These are phyloP conservation scores for Claviceps sp. DNA, from an alignment of 2,329 filamentous ascomycete species.

Conservation along the genomic window DNA sequence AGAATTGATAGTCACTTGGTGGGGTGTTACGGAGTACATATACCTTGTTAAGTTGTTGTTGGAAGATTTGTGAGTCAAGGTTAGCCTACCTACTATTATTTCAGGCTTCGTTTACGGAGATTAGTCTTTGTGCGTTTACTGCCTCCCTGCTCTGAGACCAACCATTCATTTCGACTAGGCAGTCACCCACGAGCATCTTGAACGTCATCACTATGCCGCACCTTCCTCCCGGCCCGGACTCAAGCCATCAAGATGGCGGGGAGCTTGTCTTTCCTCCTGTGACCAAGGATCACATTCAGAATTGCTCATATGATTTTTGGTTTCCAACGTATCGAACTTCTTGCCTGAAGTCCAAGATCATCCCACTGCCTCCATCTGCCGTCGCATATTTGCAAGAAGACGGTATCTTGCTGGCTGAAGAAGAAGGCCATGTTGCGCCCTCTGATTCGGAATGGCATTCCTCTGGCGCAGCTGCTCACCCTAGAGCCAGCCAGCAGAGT, in stretches of 20 bases:
- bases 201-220: conserved; percentile 20
- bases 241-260: conserved; percentile 8
- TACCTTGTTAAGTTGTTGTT: background rate
- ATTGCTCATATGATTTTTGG: conserved; percentile 92
- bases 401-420: conserved; percentile 75
- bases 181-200: background rate
- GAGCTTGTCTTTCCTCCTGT: conserved; percentile 65
- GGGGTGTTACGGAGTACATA: background rate
- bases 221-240: conserved; percentile 12
- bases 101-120: background rate
- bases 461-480: conserved; percentile 14
- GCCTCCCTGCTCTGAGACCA: background rate
- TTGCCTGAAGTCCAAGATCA: conserved; percentile 74
- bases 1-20: conserved; percentile 16
- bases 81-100: background rate
- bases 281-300: conserved; percentile 73
- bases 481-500: conserved; percentile 22
- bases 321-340: conserved; percentile 70
- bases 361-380: conserved; percentile 64
- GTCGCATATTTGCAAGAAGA: conserved; percentile 81
- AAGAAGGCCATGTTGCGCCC: conserved; percentile 41
- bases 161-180: background rate
- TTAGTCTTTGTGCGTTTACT: background rate
- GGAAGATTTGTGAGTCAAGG: background rate
- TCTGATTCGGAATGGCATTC: conserved; percentile 41